Percentiles rank a stretch among this genome's conserved stretches.
Conservation (phyloP, 768 basidiomycete species). For the Serendipita sp. region DNA sequence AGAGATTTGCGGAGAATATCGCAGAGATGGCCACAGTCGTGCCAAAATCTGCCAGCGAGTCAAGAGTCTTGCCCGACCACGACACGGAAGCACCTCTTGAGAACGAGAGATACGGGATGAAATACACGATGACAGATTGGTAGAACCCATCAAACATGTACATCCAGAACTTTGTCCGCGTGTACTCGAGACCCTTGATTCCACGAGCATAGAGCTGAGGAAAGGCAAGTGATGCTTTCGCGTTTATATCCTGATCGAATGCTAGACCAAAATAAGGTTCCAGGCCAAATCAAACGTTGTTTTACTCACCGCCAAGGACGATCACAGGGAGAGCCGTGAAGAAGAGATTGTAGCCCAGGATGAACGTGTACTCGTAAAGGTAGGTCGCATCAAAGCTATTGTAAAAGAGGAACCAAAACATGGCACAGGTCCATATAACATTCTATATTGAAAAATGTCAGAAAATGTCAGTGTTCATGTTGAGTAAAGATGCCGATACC, state of each 20-base stretch:
- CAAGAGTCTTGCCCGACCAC: constrained; percentile 67
- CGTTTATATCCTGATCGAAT: constrained; percentile 92
- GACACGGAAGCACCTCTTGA: constrained; percentile 45
- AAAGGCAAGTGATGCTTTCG: constrained; percentile 76
- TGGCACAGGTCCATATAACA: constrained; percentile 81
- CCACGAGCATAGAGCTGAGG: constrained; percentile 94
- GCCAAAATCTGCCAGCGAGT: constrained; percentile 74
- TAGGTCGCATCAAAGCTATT: constrained; percentile 95
- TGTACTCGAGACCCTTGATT: constrained; percentile 87
- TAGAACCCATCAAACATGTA: constrained; percentile 93
- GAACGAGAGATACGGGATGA: constrained; percentile 50
- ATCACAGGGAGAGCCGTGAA: constrained; percentile 93
- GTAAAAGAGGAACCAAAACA: constrained; percentile 89
- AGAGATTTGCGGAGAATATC: constrained; percentile 77
- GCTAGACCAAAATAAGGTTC: constrained; percentile 27
- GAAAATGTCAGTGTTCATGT: too few relatives aligned
- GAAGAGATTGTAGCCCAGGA: constrained; percentile 76
- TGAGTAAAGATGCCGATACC: constrained; percentile 34
- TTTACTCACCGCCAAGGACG: constrained; percentile 58
- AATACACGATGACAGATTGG: constrained; percentile 77
- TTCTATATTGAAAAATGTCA: constrained; percentile 49
- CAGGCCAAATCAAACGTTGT: background rate
- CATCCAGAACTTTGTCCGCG: constrained; percentile 78
- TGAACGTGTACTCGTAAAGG: constrained; percentile 88
- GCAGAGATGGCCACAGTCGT: constrained; percentile 81